Percentiles rank a stretch among this genome's conserved stretches.
These are phyloP conservation scores for Tirmania nivea DNA, from an alignment of 495 filamentous ascomycete species.

Conservation along the genomic window DNA sequence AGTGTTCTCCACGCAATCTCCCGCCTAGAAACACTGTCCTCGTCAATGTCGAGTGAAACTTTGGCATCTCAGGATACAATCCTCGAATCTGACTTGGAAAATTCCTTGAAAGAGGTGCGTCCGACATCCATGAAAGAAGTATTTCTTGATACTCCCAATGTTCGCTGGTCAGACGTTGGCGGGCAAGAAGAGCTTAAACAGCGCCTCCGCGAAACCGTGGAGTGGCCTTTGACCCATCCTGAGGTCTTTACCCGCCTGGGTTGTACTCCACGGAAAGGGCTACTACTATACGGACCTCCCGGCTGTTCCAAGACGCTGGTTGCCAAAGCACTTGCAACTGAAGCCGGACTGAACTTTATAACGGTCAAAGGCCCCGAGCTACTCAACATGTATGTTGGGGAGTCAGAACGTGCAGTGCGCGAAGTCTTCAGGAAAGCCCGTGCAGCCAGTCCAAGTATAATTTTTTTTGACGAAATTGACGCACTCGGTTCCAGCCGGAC, in stretches of 20 bases:
- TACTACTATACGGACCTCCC: conserved; percentile 82
- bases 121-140: conserved; percentile 83
- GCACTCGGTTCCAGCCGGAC: conserved; percentile 50
- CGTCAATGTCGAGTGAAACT: background rate
- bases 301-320: conserved; percentile 92
- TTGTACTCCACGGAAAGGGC: conserved; percentile 51
- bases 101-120: conserved; percentile 34
- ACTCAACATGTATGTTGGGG: conserved; percentile 92
- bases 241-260: conserved; percentile 37
- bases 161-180: conserved; percentile 76
- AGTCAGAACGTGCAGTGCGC: conserved; percentile 73
- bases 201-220: conserved; percentile 38
- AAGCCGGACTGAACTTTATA: conserved; percentile 81
- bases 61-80: background rate
- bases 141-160: conserved; percentile 66
- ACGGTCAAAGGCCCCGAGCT: conserved; percentile 93
- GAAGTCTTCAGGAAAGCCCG: conserved; percentile 76
- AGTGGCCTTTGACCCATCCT: conserved; percentile 44
- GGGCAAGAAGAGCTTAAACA: conserved; percentile 66
- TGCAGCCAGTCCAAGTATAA: conserved; percentile 71
- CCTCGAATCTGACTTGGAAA: conserved; percentile 27
- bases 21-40: conserved; percentile 1
- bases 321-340: conserved; percentile 80
- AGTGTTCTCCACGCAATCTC: conserved; percentile 10
- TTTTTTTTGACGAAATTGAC: conserved; percentile 98